phyloP scores from a whole-genome alignment of 345 rosid genomes.

The Litchi chinensis region DNA sequence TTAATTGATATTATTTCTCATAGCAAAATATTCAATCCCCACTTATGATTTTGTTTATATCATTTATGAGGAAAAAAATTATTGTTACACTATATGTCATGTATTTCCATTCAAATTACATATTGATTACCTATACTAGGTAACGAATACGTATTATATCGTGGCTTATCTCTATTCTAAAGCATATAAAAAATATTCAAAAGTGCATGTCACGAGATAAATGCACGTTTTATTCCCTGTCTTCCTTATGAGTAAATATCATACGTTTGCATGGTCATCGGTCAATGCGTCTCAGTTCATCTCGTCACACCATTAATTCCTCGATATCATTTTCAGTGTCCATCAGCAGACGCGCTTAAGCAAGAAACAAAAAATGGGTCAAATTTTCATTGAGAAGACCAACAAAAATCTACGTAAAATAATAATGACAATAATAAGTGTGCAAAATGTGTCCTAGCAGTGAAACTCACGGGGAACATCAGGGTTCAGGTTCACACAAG shows the following conservation, averaged over 20 bases:
- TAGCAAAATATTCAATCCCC: too few relatives aligned
- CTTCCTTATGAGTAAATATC: not conserved
- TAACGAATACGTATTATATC: too few relatives aligned
- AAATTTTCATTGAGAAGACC: not conserved
- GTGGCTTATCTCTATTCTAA: too few relatives aligned
- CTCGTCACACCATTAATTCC: not conserved
- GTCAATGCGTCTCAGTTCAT: not conserved
- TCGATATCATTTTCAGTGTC: not conserved
- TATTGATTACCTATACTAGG: too few relatives aligned
- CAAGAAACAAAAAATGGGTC: not conserved
- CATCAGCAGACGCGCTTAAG: not conserved
- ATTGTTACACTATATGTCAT: too few relatives aligned
- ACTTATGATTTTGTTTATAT: too few relatives aligned
- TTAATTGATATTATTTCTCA: too few relatives aligned
- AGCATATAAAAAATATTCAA: too few relatives aligned
- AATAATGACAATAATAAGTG: not conserved
- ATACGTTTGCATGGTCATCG: not conserved
- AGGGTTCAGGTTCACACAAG: not conserved
- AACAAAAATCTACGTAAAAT: not conserved
- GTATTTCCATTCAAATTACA: too few relatives aligned
- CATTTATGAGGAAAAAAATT: too few relatives aligned
- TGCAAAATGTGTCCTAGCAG: not conserved
- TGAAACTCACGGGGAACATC: not conserved
- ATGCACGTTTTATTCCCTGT: not conserved
- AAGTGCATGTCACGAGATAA: not conserved